Evolutionary conservation across 1,284 basidiomycete genomes (phyloP).

Genomic region (Pseudozyma pruni): DNA sequence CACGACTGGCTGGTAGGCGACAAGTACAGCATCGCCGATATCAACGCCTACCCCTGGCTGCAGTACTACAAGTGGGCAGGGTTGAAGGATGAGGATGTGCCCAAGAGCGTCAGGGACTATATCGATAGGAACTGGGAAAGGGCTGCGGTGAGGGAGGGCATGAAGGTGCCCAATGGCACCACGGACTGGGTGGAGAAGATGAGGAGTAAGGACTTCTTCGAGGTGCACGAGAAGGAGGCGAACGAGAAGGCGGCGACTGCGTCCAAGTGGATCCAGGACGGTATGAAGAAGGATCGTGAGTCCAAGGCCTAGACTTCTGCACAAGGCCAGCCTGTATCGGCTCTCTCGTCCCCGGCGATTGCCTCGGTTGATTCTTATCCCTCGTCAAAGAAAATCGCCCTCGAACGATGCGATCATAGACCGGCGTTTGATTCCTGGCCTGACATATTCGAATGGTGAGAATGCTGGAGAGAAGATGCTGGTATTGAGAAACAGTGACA

Average conservation of each 20-base stretch:
- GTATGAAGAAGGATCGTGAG: constrained; percentile 46
- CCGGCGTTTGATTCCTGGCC: too few species aligned
- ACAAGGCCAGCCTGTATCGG: too few species aligned
- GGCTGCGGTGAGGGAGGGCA: constrained; percentile 27
- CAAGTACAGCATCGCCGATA: constrained; percentile 57
- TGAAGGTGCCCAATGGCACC: constrained; percentile 35
- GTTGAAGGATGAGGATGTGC: constrained; percentile 31
- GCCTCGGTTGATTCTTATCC: too few species aligned
- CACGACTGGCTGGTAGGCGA: constrained; percentile 58
- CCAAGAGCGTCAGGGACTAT: constrained; percentile 28
- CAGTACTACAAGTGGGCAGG: constrained; percentile 44
- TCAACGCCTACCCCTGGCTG: constrained; percentile 57
- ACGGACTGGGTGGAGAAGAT: constrained; percentile 41
- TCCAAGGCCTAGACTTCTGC: constrained; percentile 41
- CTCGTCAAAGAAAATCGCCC: too few species aligned
- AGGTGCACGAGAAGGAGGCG: constrained; percentile 18
- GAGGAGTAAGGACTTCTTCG: constrained; percentile 27
- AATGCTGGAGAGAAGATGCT: constrained; percentile 2
- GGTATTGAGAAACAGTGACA: constrained; percentile 6
- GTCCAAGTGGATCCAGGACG: constrained; percentile 44
- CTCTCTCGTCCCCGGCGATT: too few species aligned
- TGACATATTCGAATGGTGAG: neutral
- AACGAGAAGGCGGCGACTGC: constrained; percentile 28
- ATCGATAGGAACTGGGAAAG: constrained; percentile 38
- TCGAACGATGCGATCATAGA: neutral